A percentile compares a stretch with the other conserved stretches of the same genome.
Conservation (phyloP, 2,329 filamentous ascomycete species). For the Leptographium galeiforme region DNA sequence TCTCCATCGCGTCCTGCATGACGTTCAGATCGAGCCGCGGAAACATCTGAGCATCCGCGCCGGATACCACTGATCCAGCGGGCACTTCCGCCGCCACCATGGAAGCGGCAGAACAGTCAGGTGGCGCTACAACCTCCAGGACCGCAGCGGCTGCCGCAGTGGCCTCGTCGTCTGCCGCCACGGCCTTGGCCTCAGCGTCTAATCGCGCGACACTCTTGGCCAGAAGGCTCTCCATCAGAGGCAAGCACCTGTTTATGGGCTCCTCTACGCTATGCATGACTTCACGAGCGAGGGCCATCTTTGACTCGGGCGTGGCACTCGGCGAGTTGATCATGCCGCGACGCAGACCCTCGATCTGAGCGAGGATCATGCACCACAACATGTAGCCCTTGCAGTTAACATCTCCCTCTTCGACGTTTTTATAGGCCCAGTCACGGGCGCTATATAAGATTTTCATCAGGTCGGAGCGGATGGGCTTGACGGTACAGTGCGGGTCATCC, state of each 20-base stretch:
- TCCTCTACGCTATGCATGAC: constrained; percentile 8
- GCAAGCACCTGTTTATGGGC: constrained; percentile 12
- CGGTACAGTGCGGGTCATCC: not conserved
- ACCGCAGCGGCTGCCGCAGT: not conserved
- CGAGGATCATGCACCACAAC: constrained; percentile 23
- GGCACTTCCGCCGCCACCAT: not conserved
- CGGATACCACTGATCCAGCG: no score
- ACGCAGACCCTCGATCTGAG: constrained; percentile 28
- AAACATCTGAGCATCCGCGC: not conserved
- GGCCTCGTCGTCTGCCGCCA: not conserved
- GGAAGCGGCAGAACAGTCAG: not conserved
- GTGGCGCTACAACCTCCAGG: not conserved
- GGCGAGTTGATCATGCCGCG: constrained; percentile 21
- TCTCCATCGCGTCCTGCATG: not conserved
- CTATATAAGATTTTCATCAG: constrained; percentile 1
- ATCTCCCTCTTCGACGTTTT: constrained; percentile 19
- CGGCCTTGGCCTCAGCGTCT: not conserved
- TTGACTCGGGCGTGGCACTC: constrained; percentile 12
- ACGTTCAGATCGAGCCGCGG: not conserved
- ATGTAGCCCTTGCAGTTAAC: constrained; percentile 42
- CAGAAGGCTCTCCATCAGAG: constrained; percentile 13
- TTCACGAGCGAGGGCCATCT: not conserved
- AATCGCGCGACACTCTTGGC: not conserved
- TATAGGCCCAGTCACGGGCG: constrained; percentile 4
- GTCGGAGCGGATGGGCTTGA: not conserved